Evolutionary conservation across 2,329 filamentous ascomycete genomes (phyloP).

Genomic region (Calonectria fujianensis): DNA sequence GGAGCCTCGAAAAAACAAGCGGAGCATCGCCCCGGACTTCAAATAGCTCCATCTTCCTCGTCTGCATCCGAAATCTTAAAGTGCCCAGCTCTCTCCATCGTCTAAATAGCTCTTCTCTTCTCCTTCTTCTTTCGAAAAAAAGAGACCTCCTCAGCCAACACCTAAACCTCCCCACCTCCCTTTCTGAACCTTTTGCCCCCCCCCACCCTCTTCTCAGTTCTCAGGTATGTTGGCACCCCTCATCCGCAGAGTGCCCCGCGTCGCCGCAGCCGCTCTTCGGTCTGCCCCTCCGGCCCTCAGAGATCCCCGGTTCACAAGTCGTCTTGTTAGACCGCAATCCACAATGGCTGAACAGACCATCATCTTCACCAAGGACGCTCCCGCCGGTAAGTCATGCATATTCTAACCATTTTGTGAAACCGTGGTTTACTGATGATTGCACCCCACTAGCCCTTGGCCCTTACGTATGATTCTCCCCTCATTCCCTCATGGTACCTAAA

Average conservation of each 20-base stretch:
- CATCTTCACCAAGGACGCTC: slow-evolving; percentile 76
- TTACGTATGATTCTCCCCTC: slow-evolving; percentile 70
- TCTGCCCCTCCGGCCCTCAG: slow-evolving; percentile 42
- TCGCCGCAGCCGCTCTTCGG: slow-evolving; percentile 46
- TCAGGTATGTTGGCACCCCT: slow-evolving; percentile 51
- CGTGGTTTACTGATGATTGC: slow-evolving; percentile 34
- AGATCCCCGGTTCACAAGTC: slow-evolving; percentile 57
- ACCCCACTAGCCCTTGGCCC: slow-evolving; percentile 73
- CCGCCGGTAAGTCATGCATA: slow-evolving; percentile 69
- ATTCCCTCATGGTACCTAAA: slow-evolving; percentile 32
- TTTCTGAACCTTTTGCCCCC: not conserved
- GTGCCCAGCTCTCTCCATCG: slow-evolving; percentile 29
- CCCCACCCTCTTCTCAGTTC: not conserved
- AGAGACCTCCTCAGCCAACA: not conserved
- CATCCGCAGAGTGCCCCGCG: slow-evolving; percentile 51
- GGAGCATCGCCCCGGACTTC: slow-evolving; percentile 38
- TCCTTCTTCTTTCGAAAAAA: slow-evolving; percentile 12
- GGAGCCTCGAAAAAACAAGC: slow-evolving; percentile 35
- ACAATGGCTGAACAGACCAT: slow-evolving; percentile 69
- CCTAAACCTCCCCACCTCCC: not conserved
- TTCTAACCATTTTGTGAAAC: not conserved
- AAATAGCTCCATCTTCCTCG: slow-evolving; percentile 34
- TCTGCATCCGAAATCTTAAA: slow-evolving; percentile 22
- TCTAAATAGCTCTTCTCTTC: slow-evolving; percentile 1
- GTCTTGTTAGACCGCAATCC: slow-evolving; percentile 58